Percentiles rank a stretch among this genome's conserved stretches.
phyloP scores from a whole-genome alignment of 2,329 filamentous ascomycete genomes.

The Taxawa tesnikishii region DNA sequence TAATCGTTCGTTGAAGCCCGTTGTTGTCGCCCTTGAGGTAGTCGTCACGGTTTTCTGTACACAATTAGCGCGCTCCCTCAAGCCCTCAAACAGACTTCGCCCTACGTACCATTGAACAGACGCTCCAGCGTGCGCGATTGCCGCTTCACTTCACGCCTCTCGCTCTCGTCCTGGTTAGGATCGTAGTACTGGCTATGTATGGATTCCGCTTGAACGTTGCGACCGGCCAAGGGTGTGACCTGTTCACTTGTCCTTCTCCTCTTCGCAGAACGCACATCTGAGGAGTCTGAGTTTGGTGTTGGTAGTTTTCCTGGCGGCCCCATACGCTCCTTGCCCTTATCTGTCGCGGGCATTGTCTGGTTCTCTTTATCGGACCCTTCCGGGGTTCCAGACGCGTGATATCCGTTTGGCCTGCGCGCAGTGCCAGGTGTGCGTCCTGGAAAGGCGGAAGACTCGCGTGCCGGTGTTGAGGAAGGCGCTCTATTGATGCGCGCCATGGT shows the following conservation, averaged over 20 bases:
- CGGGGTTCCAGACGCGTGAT: constrained; percentile 9
- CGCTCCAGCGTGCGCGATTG: constrained; percentile 55
- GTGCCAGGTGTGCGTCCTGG: not conserved
- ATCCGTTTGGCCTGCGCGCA: constrained; percentile 6
- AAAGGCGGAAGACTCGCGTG: constrained; percentile 3
- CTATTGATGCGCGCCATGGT: constrained; percentile 16
- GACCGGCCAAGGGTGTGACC: constrained; percentile 9
- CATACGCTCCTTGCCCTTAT: constrained; percentile 34
- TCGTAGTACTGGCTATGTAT: constrained; percentile 50
- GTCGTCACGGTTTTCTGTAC: constrained; percentile 56
- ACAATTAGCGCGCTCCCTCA: constrained; percentile 5
- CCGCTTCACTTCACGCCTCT: constrained; percentile 59
- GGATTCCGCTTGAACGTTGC: constrained; percentile 15
- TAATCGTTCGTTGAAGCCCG: constrained; percentile 39
- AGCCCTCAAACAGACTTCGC: constrained; percentile 5
- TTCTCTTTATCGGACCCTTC: constrained; percentile 39
- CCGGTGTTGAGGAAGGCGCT: constrained; percentile 7
- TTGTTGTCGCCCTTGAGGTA: constrained; percentile 53
- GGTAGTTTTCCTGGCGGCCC: constrained; percentile 20
- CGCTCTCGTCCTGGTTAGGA: constrained; percentile 66
- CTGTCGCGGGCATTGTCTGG: constrained; percentile 14
- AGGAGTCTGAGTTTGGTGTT: constrained; percentile 25
- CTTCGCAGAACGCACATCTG: constrained; percentile 12
- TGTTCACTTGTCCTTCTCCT: constrained; percentile 11
- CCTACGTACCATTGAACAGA: constrained; percentile 42